Base-by-base conservation (phyloP, 2,329 filamentous ascomycete species). In the Chlorencoelia australis region DNA sequence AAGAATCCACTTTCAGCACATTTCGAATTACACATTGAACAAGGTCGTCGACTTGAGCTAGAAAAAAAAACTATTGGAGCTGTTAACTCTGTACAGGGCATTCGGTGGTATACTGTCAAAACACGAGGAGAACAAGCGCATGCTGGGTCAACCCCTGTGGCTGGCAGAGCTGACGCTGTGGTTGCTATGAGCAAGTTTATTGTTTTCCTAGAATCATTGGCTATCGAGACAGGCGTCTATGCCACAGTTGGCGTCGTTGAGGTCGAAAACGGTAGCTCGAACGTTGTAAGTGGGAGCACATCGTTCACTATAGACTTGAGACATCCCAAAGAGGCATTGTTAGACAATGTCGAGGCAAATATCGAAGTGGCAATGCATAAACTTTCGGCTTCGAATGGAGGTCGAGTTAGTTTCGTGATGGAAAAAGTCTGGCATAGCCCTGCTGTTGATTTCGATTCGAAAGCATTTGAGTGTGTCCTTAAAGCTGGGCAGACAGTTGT, bases 11-110 rank as follows among this genome's bases (percentile, higher is more conserved):
- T 86, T 59, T 79, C 72, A 0, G 79, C 79, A 0, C 81, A 88
- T 55, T 88, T 89, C 49, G 83, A 89, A 57, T 66, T 89, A 7
- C 84, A 89, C 52, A 53, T 50, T 16, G 48, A 93, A 54, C 85
- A 93, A 55, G 82, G 82, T 0, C 82, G 82, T 0, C 71, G 82
- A 16, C 67, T 93, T 1, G 76, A 87, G 49, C 66, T 67, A 11
- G 63, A 69, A 20, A 60, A 66, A 20, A 69, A 76, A 47, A 75
- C 75, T 37, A 67, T 88, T 29, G 78, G 79, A 11, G 68, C 84
- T 5, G 82, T 88, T 5, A 69, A 70, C 16, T 79, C 79, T 3
- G 79, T 82, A 1, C 82, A 87, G 54, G 79, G 77, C 2, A 50
- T 51, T 43, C 48, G 43, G 39, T 87, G 82, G 82, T 78, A 75